Conservation (phyloP, 139 green algal genomes). For the Pseudopediastrum boryanum region DNA sequence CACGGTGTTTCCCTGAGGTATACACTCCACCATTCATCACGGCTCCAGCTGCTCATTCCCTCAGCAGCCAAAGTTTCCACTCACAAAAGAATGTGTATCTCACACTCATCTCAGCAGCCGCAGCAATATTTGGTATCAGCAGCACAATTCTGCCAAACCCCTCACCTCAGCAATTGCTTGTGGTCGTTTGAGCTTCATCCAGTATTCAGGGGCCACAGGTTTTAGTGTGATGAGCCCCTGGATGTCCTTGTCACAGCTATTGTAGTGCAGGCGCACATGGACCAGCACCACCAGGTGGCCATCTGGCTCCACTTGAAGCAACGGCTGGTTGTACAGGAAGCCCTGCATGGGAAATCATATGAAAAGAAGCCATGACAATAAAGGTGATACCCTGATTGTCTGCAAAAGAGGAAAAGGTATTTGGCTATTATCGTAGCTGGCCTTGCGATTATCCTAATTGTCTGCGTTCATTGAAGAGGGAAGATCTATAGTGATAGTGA, state of each 20-base stretch:
- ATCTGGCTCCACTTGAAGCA: conserved; percentile 1
- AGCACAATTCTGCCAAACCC: neutral
- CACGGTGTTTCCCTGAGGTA: neutral
- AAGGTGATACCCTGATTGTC: neutral
- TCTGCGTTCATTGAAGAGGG: neutral
- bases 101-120: neutral
- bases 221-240: neutral
- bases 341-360: conserved; percentile 5
- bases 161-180: conserved; percentile 36
- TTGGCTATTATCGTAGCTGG: too few relatives aligned
- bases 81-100: neutral
- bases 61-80: neutral
- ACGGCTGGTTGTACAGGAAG: conserved; percentile 29
- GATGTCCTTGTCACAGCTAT: neutral
- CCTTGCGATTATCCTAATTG: neutral
- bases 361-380: neutral
- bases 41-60: neutral
- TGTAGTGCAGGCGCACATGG: conserved; percentile 4
- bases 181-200: conserved; percentile 34
- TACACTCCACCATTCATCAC: neutral
- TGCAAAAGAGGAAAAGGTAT: neutral
- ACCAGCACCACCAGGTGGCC: conserved; percentile 20
- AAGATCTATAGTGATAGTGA: neutral
- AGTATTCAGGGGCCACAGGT: conserved; percentile 26
- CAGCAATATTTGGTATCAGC: neutral